Percentiles rank a stretch among this genome's conserved stretches.
Conservation (phyloP, 2,329 filamentous ascomycete species). For the Pseudopyrenochaeta lycopersici region DNA sequence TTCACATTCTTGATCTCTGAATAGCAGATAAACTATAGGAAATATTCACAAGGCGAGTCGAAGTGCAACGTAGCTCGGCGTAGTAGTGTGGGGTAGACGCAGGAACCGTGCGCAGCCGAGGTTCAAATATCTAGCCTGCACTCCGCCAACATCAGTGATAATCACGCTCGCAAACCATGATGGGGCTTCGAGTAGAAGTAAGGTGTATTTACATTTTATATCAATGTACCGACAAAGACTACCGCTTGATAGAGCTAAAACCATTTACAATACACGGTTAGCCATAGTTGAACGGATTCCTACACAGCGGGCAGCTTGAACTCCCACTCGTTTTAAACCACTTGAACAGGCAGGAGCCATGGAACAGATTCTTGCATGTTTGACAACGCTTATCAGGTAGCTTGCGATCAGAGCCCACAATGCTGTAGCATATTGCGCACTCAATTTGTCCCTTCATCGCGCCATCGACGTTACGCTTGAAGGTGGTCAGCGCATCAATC, state of each 20-base stretch:
- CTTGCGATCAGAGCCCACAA: slow-evolving; percentile 87
- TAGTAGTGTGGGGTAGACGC: slow-evolving; percentile 4
- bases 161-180: too few species aligned
- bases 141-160: too few species aligned
- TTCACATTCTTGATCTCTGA: too few species aligned
- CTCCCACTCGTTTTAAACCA: slow-evolving; percentile 97
- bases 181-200: too few species aligned
- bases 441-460: slow-evolving; percentile 92
- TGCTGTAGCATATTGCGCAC: slow-evolving; percentile 96
- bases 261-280: slow-evolving; percentile 15
- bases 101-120: slow-evolving; percentile 3
- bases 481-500: slow-evolving; percentile 85
- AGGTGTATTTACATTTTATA: too few species aligned
- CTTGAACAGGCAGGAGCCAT: slow-evolving; percentile 87
- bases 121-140: background rate
- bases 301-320: slow-evolving; percentile 90
- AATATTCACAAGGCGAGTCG: background rate
- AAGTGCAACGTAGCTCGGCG: background rate
- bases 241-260: too few species aligned
- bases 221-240: background rate
- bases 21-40: background rate
- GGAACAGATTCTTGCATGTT: slow-evolving; percentile 95
- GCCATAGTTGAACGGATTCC: slow-evolving; percentile 80
- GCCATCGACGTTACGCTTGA: slow-evolving; percentile 85
- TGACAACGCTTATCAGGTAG: slow-evolving; percentile 90